Percentiles rank a stretch among this genome's conserved stretches.
phyloP scores from a whole-genome alignment of 192 early-diverging fungal genomes.

The Coemansia sp. region DNA sequence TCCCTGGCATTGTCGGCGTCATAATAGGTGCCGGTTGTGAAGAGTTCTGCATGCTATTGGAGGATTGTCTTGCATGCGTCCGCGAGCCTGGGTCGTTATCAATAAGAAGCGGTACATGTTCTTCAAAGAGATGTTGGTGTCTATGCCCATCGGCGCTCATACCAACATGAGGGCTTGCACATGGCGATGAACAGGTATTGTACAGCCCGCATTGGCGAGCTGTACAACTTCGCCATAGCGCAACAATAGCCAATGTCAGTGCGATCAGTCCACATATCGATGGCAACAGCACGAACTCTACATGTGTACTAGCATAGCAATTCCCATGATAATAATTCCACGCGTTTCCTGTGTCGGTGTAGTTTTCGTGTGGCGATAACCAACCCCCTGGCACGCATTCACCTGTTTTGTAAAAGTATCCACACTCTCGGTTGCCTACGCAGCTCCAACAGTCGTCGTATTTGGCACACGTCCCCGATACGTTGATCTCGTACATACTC shows the following conservation, averaged over 20 bases:
- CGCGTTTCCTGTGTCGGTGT: constrained; percentile 18
- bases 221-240: constrained; percentile 33
- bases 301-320: constrained; percentile 37
- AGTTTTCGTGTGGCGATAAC: constrained; percentile 30
- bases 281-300: constrained; percentile 43
- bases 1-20: not conserved
- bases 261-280: constrained; percentile 21
- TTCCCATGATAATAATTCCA: constrained; percentile 52
- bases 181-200: constrained; percentile 3
- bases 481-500: not conserved
- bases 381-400: constrained; percentile 46
- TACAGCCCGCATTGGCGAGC: constrained; percentile 4
- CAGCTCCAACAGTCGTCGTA: constrained; percentile 32
- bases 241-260: constrained; percentile 24
- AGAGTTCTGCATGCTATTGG: not conserved
- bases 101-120: constrained; percentile 45
- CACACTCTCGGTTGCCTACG: constrained; percentile 28
- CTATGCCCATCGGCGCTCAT: not conserved
- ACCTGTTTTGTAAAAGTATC: constrained; percentile 32
- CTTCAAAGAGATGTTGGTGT: constrained; percentile 10
- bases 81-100: constrained; percentile 43
- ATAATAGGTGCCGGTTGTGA: constrained; percentile 2
- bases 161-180: constrained; percentile 12
- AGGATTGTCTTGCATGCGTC: not conserved
- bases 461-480: constrained; percentile 9